A percentile compares a stretch with the other conserved stretches of the same genome.
phyloP scores from a whole-genome alignment of 2,329 filamentous ascomycete genomes.

The Fusarium annulatum region DNA sequence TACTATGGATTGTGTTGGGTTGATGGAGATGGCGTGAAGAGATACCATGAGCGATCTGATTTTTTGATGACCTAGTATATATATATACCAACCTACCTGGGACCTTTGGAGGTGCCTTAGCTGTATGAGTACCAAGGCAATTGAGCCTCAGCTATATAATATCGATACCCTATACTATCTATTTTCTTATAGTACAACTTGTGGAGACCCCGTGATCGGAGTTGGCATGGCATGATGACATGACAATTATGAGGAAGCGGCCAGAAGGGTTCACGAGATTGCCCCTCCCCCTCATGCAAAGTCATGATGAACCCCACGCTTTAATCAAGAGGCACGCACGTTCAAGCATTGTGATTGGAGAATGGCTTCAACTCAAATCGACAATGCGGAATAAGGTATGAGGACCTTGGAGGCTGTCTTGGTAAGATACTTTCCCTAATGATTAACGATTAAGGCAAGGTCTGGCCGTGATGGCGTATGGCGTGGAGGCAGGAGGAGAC shows the following conservation, averaged over 20 bases:
- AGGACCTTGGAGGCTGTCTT: slow-evolving; percentile 15
- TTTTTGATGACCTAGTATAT: slow-evolving; percentile 34
- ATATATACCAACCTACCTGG: slow-evolving; percentile 8
- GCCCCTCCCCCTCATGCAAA: slow-evolving; percentile 22
- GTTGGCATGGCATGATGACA: slow-evolving; percentile 13
- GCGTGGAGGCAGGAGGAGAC: slow-evolving; percentile 1
- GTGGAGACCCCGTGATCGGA: background rate
- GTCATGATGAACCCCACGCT: slow-evolving; percentile 31
- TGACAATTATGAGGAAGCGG: slow-evolving; percentile 2
- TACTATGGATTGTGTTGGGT: slow-evolving; percentile 23
- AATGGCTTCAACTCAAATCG: background rate
- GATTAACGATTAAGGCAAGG: background rate
- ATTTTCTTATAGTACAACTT: background rate
- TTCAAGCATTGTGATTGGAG: slow-evolving; percentile 23
- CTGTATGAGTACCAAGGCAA: slow-evolving; percentile 24
- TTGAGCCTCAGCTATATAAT: slow-evolving; percentile 32
- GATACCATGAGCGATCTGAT: slow-evolving; percentile 46
- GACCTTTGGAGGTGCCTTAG: background rate
- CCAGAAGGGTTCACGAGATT: slow-evolving; percentile 36
- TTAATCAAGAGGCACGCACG: background rate
- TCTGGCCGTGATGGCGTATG: slow-evolving; percentile 11
- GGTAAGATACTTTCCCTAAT: no score
- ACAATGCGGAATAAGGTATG: background rate
- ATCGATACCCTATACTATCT: slow-evolving; percentile 12
- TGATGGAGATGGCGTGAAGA: slow-evolving; percentile 21